These are phyloP conservation scores for Acaromyces ingoldii DNA, from an alignment of 1,284 basidiomycete genomes.

Conservation along the genomic window DNA sequence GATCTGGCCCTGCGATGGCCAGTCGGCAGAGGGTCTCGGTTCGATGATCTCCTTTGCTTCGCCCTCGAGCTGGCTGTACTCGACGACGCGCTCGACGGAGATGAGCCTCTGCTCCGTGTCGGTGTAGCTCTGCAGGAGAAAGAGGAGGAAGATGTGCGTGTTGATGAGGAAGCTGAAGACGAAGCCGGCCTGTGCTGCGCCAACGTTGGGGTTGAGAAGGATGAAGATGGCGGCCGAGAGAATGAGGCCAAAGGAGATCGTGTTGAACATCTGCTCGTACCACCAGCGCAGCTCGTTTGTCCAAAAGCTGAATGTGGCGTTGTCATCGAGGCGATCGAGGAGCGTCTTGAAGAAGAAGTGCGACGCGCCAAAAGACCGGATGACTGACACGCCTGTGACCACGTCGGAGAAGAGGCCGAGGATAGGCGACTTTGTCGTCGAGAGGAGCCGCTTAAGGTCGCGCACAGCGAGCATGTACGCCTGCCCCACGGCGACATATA, in stretches of 20 bases:
- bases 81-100: constrained; percentile 55
- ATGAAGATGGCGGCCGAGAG: constrained; percentile 54
- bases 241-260: constrained; percentile 54
- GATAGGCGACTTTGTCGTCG: constrained; percentile 49
- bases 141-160: constrained; percentile 30
- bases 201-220: constrained; percentile 48
- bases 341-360: constrained; percentile 54
- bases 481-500: constrained; percentile 54
- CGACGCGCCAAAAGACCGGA: constrained; percentile 57
- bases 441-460: constrained; percentile 52
- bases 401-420: constrained; percentile 50
- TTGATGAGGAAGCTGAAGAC: constrained; percentile 49
- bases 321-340: constrained; percentile 54
- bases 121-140: constrained; percentile 46
- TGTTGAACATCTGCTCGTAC: constrained; percentile 47
- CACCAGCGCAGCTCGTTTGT: constrained; percentile 26
- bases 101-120: constrained; percentile 18
- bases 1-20: constrained; percentile 55
- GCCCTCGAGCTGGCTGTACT: constrained; percentile 34
- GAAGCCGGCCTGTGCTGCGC: constrained; percentile 48
- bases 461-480: constrained; percentile 56
- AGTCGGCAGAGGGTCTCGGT: constrained; percentile 18
- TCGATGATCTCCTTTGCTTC: constrained; percentile 14
- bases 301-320: constrained; percentile 49
- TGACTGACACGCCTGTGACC: constrained; percentile 54